These are phyloP conservation scores for Rhodotorula sp. DNA, from an alignment of 1,284 basidiomycete species.

Conservation along the genomic window DNA sequence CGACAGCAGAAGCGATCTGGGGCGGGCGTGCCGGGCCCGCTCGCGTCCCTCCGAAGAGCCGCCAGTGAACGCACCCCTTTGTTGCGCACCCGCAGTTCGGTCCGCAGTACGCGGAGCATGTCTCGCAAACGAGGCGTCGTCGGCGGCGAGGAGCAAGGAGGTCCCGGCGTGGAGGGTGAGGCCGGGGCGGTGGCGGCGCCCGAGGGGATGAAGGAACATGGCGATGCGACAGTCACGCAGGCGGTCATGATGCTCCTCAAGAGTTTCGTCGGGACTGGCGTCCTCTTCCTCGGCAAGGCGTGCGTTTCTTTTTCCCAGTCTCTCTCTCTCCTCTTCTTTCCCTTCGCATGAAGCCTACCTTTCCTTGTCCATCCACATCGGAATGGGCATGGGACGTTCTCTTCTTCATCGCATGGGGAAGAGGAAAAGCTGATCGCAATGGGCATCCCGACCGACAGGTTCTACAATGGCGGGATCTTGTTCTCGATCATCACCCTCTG, in stretches of 20 bases:
- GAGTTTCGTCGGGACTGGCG: conserved; percentile 93
- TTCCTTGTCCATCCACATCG: neutral
- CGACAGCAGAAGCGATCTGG: conserved; percentile 2
- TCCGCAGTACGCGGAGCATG: conserved; percentile 12
- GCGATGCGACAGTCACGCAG: conserved; percentile 82
- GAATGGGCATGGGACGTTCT: neutral
- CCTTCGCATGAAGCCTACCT: neutral
- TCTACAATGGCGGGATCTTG: conserved; percentile 91
- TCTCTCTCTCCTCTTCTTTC: too few relatives aligned
- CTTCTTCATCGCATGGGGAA: too few relatives aligned
- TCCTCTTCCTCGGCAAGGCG: conserved; percentile 94
- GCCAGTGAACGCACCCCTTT: conserved; percentile 27
- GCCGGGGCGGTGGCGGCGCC: conserved; percentile 38
- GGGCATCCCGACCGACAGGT: conserved; percentile 55
- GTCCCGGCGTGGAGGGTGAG: neutral
- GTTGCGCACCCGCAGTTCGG: conserved; percentile 14
- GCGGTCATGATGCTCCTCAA: conserved; percentile 91
- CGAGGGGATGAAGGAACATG: conserved; percentile 49
- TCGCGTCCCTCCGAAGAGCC: conserved; percentile 30
- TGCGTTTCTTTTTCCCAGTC: conserved; percentile 50
- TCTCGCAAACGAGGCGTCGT: neutral
- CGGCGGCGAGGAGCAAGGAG: neutral
- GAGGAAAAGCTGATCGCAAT: neutral
- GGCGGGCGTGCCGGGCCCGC: conserved; percentile 40
- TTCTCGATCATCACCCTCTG: conserved; percentile 81